Evolutionary conservation across 495 filamentous ascomycete species (phyloP).

Genomic region (Coniosporium apollinis): DNA sequence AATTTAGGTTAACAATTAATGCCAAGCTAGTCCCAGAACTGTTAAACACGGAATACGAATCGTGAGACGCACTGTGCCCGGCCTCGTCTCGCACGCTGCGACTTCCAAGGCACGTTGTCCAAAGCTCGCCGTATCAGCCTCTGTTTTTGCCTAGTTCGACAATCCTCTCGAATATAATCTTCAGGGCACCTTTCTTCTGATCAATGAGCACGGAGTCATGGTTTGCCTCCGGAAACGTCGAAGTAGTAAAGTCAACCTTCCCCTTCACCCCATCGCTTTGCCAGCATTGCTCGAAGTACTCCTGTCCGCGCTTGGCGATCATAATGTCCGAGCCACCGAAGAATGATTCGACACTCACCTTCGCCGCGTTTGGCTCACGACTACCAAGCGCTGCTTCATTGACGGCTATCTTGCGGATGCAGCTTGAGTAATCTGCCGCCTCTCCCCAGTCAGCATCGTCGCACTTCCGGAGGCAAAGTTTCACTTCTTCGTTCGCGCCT

Average conservation of each 20-base stretch:
- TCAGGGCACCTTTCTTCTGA: slow-evolving; percentile 8
- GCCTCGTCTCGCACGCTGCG: slow-evolving; percentile 2
- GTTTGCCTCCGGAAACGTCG: slow-evolving; percentile 6
- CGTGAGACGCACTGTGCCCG: slow-evolving; percentile 1
- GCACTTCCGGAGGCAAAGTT: slow-evolving; percentile 9
- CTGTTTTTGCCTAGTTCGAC: background rate
- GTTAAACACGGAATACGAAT: slow-evolving; percentile 1
- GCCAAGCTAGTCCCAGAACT: background rate
- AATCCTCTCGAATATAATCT: slow-evolving; percentile 6
- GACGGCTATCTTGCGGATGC: slow-evolving; percentile 3
- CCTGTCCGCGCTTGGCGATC: slow-evolving; percentile 7
- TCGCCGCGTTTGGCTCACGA: background rate
- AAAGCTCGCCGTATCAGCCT: slow-evolving; percentile 2
- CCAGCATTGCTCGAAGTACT: slow-evolving; percentile 12
- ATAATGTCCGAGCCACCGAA: slow-evolving; percentile 11
- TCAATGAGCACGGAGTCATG: slow-evolving; percentile 9
- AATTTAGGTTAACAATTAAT: background rate
- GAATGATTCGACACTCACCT: slow-evolving; percentile 5
- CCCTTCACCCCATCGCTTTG: slow-evolving; percentile 3
- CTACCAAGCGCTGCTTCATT: slow-evolving; percentile 1
- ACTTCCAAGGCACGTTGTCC: slow-evolving; percentile 1
- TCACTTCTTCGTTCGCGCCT: slow-evolving; percentile 8
- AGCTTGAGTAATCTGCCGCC: slow-evolving; percentile 9
- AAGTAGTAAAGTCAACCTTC: slow-evolving; percentile 3
- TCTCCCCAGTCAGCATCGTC: slow-evolving; percentile 4